Base-by-base conservation (phyloP, 2,329 filamentous ascomycete species). In the Colletotrichum navitas region DNA sequence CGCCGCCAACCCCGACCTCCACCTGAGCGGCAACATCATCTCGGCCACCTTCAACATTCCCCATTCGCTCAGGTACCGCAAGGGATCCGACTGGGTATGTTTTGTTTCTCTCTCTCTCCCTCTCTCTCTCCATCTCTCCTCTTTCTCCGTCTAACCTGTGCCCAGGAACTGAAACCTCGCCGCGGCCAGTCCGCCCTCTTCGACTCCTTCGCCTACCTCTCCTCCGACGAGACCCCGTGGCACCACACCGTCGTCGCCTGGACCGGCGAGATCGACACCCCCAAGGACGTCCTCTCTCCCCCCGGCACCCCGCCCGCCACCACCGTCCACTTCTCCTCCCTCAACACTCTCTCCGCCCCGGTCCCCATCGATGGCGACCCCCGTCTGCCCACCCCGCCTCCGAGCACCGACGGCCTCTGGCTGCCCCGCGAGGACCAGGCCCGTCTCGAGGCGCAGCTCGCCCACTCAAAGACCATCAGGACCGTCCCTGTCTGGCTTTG, bases 241-340 rank as follows among this genome's bases (percentile, higher is more conserved):
- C 94, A 94, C 77, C 95, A 98, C 83, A 96, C 92, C 0, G 88
- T 98, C 7, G 93, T 98, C 64, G 95, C 94, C 56, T 98, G 95
- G 95, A 97, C 95, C 3, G 95, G 95, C 70, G 95, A 98, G 81
- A 92, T 95, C 71, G 89, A 91, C 68, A 83, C 81, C 5, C 82
- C 85, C 3, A 73, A 78, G 51, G 85, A 88, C 55, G 78, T 80
- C 26, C 74, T 83, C 16, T 84, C 85, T 6, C 83, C 86, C 2
- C 84, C 85, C 24, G 81, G 82, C 65, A 86, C 85, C 0, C 85
- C 87, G 36, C 83, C 84, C 2, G 81, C 84, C 73, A 84, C 85
- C 14, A 85, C 87, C 11, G 81, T 86, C n/a, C 80, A 85, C 75
- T 80, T 86, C 26, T 83, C 85, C 8, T 86, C 90, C 14, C 81